Conservation (phyloP, 352 stramenopile species). For the Pythium diclinum region DNA sequence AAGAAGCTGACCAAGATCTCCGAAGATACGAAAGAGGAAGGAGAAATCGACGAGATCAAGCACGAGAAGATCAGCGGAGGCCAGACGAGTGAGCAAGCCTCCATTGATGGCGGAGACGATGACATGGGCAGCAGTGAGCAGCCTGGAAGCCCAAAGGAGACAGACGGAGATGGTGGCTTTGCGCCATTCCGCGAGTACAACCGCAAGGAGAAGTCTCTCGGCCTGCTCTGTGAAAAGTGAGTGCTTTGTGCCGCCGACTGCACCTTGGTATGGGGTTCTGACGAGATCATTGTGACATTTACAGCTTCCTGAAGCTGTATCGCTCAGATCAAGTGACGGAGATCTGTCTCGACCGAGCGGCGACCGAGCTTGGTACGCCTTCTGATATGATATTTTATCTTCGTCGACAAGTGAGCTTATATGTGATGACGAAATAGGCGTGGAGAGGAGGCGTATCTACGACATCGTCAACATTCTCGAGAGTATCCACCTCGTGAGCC, state of each 20-base stretch:
- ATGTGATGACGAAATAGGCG: conserved; percentile 32
- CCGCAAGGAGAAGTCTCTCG: conserved; percentile 85
- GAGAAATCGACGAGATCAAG: conserved; percentile 11
- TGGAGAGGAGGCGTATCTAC: conserved; percentile 95
- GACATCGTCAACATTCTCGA: conserved; percentile 99
- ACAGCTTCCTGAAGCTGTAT: conserved; percentile 79
- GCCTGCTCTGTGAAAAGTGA: conserved; percentile 84
- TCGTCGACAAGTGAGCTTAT: not conserved
- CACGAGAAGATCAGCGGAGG: not conserved
- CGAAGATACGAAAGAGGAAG: conserved; percentile 19
- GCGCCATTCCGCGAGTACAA: conserved; percentile 85
- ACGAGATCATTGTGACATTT: not conserved
- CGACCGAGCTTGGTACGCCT: conserved; percentile 44
- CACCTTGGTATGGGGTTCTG: not conserved
- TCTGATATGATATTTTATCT: not conserved
- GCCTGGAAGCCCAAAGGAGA: conserved; percentile 19
- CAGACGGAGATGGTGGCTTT: conserved; percentile 31
- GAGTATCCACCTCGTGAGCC: conserved; percentile 91
- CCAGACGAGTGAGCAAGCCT: not conserved
- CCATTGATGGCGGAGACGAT: conserved; percentile 13
- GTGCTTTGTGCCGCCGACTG: conserved; percentile 15
- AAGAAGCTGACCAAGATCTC: conserved; percentile 50
- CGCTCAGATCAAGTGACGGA: conserved; percentile 60
- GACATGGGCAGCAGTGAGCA: conserved; percentile 15
- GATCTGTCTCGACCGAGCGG: conserved; percentile 73